Percentiles rank a stretch among this genome's conserved stretches.
Conservation (phyloP, 345 rosid genomes). For the Euclidium syriacum region DNA sequence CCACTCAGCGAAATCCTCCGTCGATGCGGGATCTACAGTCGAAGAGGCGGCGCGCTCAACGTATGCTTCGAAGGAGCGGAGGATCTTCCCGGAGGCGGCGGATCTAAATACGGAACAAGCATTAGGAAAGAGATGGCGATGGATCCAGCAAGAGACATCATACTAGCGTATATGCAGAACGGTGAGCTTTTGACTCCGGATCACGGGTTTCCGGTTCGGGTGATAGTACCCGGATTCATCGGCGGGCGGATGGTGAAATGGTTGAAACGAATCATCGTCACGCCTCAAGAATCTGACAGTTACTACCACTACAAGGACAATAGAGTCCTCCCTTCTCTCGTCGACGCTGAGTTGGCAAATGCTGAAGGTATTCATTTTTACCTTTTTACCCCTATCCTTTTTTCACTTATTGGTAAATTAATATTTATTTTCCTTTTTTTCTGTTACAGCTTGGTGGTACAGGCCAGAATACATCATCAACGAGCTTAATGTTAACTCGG, state of each 20-base stretch:
- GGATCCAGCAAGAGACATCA: conserved; percentile 81
- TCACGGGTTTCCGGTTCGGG: conserved; percentile 86
- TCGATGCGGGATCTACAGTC: conserved; percentile 60
- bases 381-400: background rate
- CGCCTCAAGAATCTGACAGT: conserved; percentile 64
- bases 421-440: background rate
- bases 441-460: conserved; percentile 84
- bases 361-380: conserved; percentile 51
- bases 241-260: conserved; percentile 98
- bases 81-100: conserved; percentile 93
- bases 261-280: conserved; percentile 74
- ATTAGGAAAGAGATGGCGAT: conserved; percentile 56
- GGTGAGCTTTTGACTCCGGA: conserved; percentile 75
- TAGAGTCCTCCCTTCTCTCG: conserved; percentile 78
- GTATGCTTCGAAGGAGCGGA: conserved; percentile 96
- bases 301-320: conserved; percentile 83
- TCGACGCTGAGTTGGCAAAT: conserved; percentile 84
- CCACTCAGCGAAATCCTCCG: conserved; percentile 55
- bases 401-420: background rate
- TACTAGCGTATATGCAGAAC: conserved; percentile 94
- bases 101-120: conserved; percentile 91
- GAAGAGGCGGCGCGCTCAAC: conserved; percentile 58
- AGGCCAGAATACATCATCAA: conserved; percentile 79
- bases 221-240: conserved; percentile 82
- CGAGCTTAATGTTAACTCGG: conserved; percentile 87